Evolutionary conservation across 2,329 filamentous ascomycete genomes (phyloP).

Genomic region (Pseudogymnoascus sp.): DNA sequence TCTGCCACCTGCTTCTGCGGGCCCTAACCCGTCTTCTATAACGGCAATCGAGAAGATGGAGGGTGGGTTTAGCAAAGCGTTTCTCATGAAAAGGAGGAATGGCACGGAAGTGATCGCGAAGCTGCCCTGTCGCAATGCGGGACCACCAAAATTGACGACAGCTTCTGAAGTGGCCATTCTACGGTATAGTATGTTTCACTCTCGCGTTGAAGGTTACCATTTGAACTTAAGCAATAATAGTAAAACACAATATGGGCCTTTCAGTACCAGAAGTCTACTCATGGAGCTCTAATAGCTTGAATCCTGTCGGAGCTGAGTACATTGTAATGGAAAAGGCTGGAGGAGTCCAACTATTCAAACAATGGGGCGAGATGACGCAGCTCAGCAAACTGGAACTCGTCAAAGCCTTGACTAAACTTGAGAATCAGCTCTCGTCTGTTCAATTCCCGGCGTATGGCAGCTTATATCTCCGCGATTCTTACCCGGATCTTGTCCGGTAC

Average conservation of each 20-base stretch:
- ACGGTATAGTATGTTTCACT: slow-evolving; percentile 28
- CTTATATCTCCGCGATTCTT: not conserved
- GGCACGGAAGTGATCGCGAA: slow-evolving; percentile 31
- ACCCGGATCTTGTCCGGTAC: not conserved
- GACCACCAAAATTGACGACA: slow-evolving; percentile 29
- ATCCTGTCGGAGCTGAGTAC: slow-evolving; percentile 28
- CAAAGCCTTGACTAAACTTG: not conserved
- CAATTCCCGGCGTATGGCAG: not conserved
- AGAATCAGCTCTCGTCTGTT: not conserved
- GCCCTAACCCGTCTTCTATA: slow-evolving; percentile 28
- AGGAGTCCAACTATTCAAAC: slow-evolving; percentile 25
- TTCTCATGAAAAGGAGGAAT: slow-evolving; percentile 34
- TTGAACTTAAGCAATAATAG: not conserved
- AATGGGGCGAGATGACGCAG: slow-evolving; percentile 14
- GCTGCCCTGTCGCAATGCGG: slow-evolving; percentile 32
- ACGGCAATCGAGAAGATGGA: slow-evolving; percentile 33
- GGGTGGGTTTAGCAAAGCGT: slow-evolving; percentile 36
- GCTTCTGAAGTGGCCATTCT: slow-evolving; percentile 38
- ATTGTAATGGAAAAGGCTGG: slow-evolving; percentile 32
- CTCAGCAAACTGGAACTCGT: slow-evolving; percentile 15
- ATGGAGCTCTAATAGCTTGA: slow-evolving; percentile 19
- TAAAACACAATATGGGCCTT: slow-evolving; percentile 17
- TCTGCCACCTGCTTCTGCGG: slow-evolving; percentile 29
- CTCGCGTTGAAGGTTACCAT: not conserved
- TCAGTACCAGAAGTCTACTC: slow-evolving; percentile 27